Base-by-base conservation (phyloP, 1,284 basidiomycete genomes). In the Malassezia equina region DNA sequence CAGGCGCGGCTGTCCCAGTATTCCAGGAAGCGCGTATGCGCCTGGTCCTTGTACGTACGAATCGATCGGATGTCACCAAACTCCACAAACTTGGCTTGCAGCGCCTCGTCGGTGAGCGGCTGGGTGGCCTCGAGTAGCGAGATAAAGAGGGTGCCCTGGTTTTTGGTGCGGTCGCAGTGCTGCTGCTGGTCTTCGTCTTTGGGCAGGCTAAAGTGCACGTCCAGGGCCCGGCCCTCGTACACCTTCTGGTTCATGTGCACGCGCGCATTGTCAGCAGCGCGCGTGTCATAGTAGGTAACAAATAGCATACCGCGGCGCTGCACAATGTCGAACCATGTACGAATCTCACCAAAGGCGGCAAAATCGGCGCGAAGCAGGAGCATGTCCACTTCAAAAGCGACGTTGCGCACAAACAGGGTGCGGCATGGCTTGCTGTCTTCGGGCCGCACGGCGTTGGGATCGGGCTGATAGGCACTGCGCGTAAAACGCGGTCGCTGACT, bases 171-270 rank as follows among this genome's bases (percentile, higher is more conserved):
- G 52, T 89, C 86, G 50, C 82, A 83, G 27, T 84, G 82, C 65
- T 82, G 81, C 51, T 78, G 74, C 58, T 85, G 84, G 52, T 96
- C 90, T 64, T 87, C 66, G 27, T 77, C 88, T 58, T 88, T 84
- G 4, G 93, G 93, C 33, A 98, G 78, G 25, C 88, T 91, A 77
- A 90, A 98, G 75, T 98, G 93, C 0, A 98, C 91, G 78, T 98
- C 93, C 74, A 96, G 93, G 86, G 93, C 55, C 8, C 67, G 62
- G 27, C 62, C 61, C 15, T 54, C 61, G 31, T 61, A 58, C 17
- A 40, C 44, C 17, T 56, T 54, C 9, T 59, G 53, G 42, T 69
- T 61, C 56, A 95, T 78, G 32, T 83, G 82, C 53, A 90, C 87
- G 73, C 89, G 81, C 7, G 90, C 91, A 64, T 84, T 80, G 76